Evolutionary conservation across 106 monocot species (phyloP), one percentile per base, ranked within the genome.

Genomic region (Alisma plantagoaquatica): DNA sequence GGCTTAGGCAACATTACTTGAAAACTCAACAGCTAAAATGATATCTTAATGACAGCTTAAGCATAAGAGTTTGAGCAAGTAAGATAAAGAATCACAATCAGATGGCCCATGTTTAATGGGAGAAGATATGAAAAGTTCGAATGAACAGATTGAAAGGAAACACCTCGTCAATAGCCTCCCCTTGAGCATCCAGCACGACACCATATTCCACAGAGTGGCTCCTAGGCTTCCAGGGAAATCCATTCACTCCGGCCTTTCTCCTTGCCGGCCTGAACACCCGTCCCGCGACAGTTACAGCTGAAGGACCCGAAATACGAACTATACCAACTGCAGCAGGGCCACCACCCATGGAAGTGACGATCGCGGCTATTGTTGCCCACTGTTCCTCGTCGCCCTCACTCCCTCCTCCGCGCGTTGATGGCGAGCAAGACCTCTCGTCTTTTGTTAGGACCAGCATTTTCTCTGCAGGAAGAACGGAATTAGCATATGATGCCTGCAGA

Each of bases 171-270:
- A 94, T 73, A 42, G 78, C 75, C 68, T 62, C 54, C 41, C 84
- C 94, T 9, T 73, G 43, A 6, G 11, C 49, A 45, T 88, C 88
- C 20, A 78, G 30, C 21, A 46, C 88, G 46, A 80, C 53, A 1
- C 94, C 94, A 45, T 84, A 94, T 67, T 94, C 88, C 4, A 84
- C 94, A 32, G 78, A 88, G 58, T 88, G 94, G 52, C 80, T 84
- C 41, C 54, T 74, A 6, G 94, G 94, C 48, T 2, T 75, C 94
- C 94, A 94, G 22, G 23, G 42, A 9, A 19, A 25, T 47, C 18
- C 43, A 33, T 44, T 51, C 23, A 32, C 38, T 10, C 24, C 64
- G 2, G 15, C 3, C 29, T 63, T 52, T 47, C 43, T 66, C 80
- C 70, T 64, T 38, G 43, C 65, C 1, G 88, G 87, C 53, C 73